phyloP scores from a whole-genome alignment of 2,329 filamentous ascomycete genomes.

The Teratosphaeria destructans region DNA sequence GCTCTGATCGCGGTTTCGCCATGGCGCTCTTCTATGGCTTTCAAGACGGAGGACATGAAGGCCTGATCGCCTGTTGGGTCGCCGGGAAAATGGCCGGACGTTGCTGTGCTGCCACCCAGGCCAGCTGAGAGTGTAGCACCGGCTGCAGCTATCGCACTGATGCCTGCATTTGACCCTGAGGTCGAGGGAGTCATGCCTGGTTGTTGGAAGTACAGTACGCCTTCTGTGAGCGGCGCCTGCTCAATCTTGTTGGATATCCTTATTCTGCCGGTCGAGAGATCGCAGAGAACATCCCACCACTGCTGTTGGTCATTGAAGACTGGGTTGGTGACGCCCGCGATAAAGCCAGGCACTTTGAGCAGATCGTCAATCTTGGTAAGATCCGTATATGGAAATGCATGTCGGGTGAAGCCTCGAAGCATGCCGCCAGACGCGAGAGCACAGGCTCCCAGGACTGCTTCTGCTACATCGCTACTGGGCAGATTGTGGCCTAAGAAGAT shows the following conservation, averaged over 20 bases:
- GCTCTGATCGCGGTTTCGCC: conserved; percentile 83
- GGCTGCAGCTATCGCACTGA: conserved; percentile 19
- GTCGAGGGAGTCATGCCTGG: conserved; percentile 6
- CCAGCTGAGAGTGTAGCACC: conserved; percentile 28
- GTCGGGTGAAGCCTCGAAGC: conserved; percentile 85
- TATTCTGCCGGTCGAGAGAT: conserved; percentile 82
- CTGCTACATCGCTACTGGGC: conserved; percentile 89
- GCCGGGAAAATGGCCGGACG: conserved; percentile 22
- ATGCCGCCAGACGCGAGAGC: conserved; percentile 85
- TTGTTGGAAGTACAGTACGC: conserved; percentile 77
- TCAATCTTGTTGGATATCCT: conserved; percentile 90
- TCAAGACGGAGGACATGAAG: conserved; percentile 79
- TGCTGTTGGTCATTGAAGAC: conserved; percentile 90
- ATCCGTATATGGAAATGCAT: conserved; percentile 97
- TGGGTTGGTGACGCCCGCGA: conserved; percentile 94
- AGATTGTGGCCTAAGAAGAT: conserved; percentile 94
- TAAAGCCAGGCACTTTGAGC: conserved; percentile 90
- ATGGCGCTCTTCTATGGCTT: conserved; percentile 73
- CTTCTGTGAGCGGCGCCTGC: conserved; percentile 68
- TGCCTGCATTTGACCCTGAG: conserved; percentile 10
- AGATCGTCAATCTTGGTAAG: conserved; percentile 95
- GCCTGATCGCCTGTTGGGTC: conserved; percentile 78
- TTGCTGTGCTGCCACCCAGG: conserved; percentile 19
- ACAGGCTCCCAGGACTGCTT: conserved; percentile 96
- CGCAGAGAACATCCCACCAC: conserved; percentile 97